Conservation (phyloP, 192 early-diverging fungal species). For the Podila epigama region DNA sequence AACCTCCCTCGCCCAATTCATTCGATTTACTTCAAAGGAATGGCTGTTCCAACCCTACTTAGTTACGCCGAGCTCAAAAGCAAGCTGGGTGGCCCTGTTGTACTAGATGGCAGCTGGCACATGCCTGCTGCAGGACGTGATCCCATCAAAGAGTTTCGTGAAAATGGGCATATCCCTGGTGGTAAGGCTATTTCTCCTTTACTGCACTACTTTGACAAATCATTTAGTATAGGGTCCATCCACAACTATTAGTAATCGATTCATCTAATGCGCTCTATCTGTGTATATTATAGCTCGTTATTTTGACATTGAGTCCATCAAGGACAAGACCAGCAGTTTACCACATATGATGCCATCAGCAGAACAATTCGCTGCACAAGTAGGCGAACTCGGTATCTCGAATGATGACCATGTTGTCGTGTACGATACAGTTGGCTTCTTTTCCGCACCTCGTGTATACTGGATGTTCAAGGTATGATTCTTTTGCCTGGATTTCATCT, state of each 20-base stretch:
- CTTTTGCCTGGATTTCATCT: not conserved
- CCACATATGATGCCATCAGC: constrained; percentile 93
- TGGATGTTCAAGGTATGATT: constrained; percentile 92
- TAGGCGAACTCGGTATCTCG: constrained; percentile 79
- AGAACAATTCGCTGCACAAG: constrained; percentile 73
- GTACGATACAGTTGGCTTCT: constrained; percentile 85
- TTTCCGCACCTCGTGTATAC: constrained; percentile 86
- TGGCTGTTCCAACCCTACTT: constrained; percentile 41
- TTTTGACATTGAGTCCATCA: constrained; percentile 91
- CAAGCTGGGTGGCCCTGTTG: constrained; percentile 69
- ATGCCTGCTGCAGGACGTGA: constrained; percentile 77
- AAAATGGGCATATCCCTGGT: constrained; percentile 57
- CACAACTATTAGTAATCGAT: no score
- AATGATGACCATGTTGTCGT: constrained; percentile 87
- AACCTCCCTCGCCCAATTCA: not conserved
- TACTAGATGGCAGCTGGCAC: constrained; percentile 94
- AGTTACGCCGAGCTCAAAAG: constrained; percentile 29
- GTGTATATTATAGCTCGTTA: constrained; percentile 70
- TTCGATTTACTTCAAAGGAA: constrained; percentile 6
- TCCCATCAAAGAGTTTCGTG: constrained; percentile 73
- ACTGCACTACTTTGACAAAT: not conserved
- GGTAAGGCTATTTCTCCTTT: constrained; percentile 1
- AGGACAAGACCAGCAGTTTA: constrained; percentile 71
- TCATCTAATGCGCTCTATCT: not conserved
- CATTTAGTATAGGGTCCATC: not conserved